phyloP scores from a whole-genome alignment of 805 yeast species.

The Hagleromyces aurorensis region DNA sequence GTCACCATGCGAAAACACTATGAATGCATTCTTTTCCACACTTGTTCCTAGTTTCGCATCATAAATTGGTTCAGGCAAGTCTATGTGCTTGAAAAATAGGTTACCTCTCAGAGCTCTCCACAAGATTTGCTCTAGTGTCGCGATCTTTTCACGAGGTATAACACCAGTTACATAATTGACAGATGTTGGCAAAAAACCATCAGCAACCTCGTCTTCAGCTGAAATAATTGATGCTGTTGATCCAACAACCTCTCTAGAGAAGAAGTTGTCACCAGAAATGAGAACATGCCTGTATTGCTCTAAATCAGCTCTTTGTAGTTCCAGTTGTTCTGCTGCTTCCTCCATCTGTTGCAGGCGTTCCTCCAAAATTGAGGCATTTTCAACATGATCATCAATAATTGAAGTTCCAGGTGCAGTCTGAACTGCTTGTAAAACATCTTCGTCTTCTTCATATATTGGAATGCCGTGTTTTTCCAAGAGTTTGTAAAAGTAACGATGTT shows the following conservation, averaged over 20 bases:
- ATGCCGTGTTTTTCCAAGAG: conserved; percentile 46
- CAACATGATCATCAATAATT: conserved; percentile 64
- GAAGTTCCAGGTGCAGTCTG: conserved; percentile 37
- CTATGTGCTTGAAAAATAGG: conserved; percentile 51
- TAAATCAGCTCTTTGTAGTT: conserved; percentile 46
- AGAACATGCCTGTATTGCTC: conserved; percentile 53
- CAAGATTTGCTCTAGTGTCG: conserved; percentile 54
- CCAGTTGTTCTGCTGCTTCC: conserved; percentile 58
- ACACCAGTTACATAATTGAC: conserved; percentile 58
- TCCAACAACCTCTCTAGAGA: conserved; percentile 23
- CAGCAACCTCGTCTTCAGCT: conserved; percentile 11
- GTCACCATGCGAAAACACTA: conserved; percentile 65
- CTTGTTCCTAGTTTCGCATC: conserved; percentile 44
- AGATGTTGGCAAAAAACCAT: conserved; percentile 14
- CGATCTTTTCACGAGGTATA: conserved; percentile 51
- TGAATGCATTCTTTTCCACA: conserved; percentile 52
- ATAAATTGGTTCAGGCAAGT: conserved; percentile 46
- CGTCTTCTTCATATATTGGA: conserved; percentile 28
- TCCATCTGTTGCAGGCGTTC: conserved; percentile 64
- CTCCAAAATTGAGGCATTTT: conserved; percentile 60
- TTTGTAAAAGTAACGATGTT: conserved; percentile 48
- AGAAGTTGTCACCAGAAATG: conserved; percentile 42
- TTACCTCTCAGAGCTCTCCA: conserved; percentile 76
- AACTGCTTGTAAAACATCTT: conserved; percentile 28
- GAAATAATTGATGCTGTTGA: conserved; percentile 1